phyloP scores from a whole-genome alignment of 768 basidiomycete species.

The Boletus sp. region DNA sequence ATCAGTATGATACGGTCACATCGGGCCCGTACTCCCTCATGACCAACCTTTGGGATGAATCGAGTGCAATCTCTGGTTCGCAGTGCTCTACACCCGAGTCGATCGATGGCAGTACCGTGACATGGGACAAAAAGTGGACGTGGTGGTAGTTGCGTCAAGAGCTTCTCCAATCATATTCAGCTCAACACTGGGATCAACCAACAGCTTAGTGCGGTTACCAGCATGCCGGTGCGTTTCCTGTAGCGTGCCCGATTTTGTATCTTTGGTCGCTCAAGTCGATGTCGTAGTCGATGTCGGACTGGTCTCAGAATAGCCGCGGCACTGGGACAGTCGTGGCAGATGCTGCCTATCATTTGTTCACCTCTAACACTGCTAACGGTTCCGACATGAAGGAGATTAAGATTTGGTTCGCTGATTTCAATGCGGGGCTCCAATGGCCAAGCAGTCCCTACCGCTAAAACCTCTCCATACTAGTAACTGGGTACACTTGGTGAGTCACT shows the following conservation, averaged over 20 bases:
- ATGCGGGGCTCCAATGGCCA: no score
- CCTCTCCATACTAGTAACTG: no score
- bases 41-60: conserved; percentile 47
- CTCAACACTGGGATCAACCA: conserved; percentile 30
- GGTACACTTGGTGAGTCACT: no score
- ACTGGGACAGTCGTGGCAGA: conserved; percentile 50
- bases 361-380: conserved; percentile 49
- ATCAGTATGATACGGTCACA: conserved; percentile 37
- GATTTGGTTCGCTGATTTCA: conserved; percentile 61
- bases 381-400: conserved; percentile 49
- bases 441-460: no score
- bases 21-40: conserved; percentile 20
- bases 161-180: conserved; percentile 55
- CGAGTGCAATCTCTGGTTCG: conserved; percentile 45
- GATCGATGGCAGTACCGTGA: conserved; percentile 42
- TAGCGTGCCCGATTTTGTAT: background rate
- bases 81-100: conserved; percentile 50
- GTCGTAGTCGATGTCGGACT: conserved; percentile 39
- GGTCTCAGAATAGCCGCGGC: conserved; percentile 51
- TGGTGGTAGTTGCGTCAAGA: conserved; percentile 60
- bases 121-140: conserved; percentile 54
- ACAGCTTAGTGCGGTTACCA: conserved; percentile 26
- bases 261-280: background rate
- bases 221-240: conserved; percentile 47
- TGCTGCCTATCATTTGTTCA: conserved; percentile 64